Evolutionary conservation across 768 basidiomycete genomes (phyloP), one percentile per base, ranked within the genome.

Genomic region (Phlebiopsis gigantea): DNA sequence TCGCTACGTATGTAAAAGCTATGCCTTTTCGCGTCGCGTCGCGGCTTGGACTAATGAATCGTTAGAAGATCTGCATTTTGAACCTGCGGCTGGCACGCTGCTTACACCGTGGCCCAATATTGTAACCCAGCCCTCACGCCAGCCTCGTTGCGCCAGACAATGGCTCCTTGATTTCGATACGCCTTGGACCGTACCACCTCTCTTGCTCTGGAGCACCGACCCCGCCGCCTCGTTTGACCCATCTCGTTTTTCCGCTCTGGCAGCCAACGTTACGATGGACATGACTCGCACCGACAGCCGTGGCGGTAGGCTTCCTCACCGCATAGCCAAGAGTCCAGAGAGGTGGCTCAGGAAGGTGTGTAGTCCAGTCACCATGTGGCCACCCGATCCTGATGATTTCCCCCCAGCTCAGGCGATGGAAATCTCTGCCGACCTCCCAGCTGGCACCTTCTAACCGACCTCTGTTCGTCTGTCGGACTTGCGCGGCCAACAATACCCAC

Each of bases 391-490:
- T 31, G 34, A n/a, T n/a, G n/a, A 14, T 19, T 42, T 44, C 21
- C 22, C 28, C 25, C 6, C 54, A 68, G 67, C 62, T 63, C 14
- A 63, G 59, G 44, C 58, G 60, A 25, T 68, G 60, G 53, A 64
- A 62, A 19, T 68, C 67, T 17, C 57, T 68, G 39, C 67, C 67
- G 29, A 58, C 47, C 52, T 56, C 62, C 29, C 63, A 59, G 21
- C 57, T 66, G 24, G 53, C 54, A 34, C 67, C 67, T 46, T 47
- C 46, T 44, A 53, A 61, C 43, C 64, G 65, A n/a, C 57, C 57
- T 26, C 56, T 65, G 3, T 68, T 58, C 57, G 61, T 54, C 12
- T 68, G 67, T 50, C 31, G 29, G 17, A 46, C 22, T 19, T 68
- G 67, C 56, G 50, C 50, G 15, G 64, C 61, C 44, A 48, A 57